phyloP scores from a whole-genome alignment of 768 basidiomycete genomes.

The Candolleomyces eurysporus region DNA sequence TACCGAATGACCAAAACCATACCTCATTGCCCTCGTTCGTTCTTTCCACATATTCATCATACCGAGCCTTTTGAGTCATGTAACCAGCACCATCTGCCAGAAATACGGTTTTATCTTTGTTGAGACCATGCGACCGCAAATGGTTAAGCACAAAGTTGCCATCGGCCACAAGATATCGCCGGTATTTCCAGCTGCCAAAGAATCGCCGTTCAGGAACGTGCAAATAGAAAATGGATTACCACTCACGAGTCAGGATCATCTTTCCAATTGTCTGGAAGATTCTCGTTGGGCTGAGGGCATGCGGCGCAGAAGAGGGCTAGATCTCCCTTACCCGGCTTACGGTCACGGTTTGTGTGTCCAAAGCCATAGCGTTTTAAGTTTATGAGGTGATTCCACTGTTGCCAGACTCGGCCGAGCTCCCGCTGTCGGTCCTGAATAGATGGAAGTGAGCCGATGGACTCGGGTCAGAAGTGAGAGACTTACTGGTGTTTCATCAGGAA shows the following conservation, averaged over 20 bases:
- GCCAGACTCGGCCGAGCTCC: neutral
- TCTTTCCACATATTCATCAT: neutral
- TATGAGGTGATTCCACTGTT: conserved; percentile 6
- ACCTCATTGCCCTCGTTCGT: neutral
- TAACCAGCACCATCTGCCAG: neutral
- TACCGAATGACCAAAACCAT: neutral
- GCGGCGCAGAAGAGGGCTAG: conserved; percentile 17
- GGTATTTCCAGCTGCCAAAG: neutral
- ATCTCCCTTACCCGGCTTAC: conserved; percentile 2
- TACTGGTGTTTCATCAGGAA: neutral
- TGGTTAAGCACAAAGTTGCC: conserved; percentile 1
- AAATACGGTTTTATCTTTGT: neutral
- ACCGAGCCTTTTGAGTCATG: neutral
- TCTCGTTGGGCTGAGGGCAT: conserved; percentile 25
- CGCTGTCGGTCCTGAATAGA: neutral
- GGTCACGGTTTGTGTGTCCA: conserved; percentile 4
- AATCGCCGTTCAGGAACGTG: neutral
- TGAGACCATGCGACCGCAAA: neutral
- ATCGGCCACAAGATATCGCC: neutral
- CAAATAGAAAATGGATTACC: neutral
- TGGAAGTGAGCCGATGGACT: too few species aligned
- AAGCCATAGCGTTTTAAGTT: conserved; percentile 14
- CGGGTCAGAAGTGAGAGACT: too few species aligned
- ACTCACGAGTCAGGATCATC: neutral
- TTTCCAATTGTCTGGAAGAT: conserved; percentile 21